Evolutionary conservation across 352 stramenopile species (phyloP).

Genomic region (Globisporangium megalacanthum): DNA sequence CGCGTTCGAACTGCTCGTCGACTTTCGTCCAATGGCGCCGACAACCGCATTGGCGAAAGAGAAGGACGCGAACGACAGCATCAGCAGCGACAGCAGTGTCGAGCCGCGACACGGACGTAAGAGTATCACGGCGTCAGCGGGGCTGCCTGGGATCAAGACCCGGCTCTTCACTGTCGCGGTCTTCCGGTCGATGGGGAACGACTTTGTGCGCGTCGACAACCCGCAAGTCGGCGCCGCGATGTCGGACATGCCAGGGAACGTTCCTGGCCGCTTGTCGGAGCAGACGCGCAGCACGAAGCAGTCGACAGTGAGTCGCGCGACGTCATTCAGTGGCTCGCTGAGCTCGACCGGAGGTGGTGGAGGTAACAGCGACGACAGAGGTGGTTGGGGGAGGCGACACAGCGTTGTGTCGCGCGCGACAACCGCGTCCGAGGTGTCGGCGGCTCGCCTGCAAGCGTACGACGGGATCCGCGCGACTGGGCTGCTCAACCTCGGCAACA

Average conservation of each 20-base stretch:
- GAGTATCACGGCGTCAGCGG: constrained; percentile 13
- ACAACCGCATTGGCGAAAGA: constrained; percentile 19
- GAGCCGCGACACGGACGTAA: background rate
- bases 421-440: background rate
- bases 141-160: constrained; percentile 1
- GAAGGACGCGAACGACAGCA: background rate
- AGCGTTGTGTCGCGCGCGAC: background rate
- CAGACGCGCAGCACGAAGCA: constrained; percentile 16
- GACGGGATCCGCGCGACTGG: constrained; percentile 51
- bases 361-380: background rate
- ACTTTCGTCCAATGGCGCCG: constrained; percentile 45
- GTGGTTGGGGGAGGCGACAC: background rate
- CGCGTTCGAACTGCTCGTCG: constrained; percentile 56
- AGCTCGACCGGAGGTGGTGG: background rate
- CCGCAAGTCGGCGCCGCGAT: background rate
- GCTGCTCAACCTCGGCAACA: constrained; percentile 83
- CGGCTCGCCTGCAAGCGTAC: constrained; percentile 24
- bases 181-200: constrained; percentile 56
- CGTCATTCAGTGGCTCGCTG: constrained; percentile 9
- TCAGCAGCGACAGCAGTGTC: constrained; percentile 14
- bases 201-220: constrained; percentile 31
- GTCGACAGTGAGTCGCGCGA: constrained; percentile 8
- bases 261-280: constrained; percentile 6
- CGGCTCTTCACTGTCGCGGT: constrained; percentile 32
- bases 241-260: background rate